These are phyloP conservation scores for Ogataea paradorogensis DNA, from an alignment of 805 yeast species.

Conservation along the genomic window DNA sequence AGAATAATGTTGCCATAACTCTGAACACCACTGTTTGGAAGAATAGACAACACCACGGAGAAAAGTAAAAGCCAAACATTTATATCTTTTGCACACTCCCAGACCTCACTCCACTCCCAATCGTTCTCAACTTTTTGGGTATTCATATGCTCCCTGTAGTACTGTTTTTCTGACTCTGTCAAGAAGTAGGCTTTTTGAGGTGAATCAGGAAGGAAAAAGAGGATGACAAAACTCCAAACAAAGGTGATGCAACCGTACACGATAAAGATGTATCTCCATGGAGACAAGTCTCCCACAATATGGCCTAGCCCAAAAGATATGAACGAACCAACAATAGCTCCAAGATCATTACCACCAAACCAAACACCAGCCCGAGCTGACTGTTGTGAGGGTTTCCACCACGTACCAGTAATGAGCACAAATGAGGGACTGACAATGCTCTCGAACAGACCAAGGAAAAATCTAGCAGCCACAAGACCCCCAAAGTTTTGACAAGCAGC, in stretches of 20 bases:
- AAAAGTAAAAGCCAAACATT: conserved; percentile 48
- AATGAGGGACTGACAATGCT: conserved; percentile 56
- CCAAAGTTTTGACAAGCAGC: conserved; percentile 39
- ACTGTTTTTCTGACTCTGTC: conserved; percentile 37
- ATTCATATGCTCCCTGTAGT: conserved; percentile 51
- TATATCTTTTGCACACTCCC: conserved; percentile 48
- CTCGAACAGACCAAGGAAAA: conserved; percentile 50
- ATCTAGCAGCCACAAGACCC: conserved; percentile 47
- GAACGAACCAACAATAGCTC: conserved; percentile 47
- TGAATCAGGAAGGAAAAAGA: conserved; percentile 41
- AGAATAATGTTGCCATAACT: conserved; percentile 44
- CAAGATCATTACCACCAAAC: conserved; percentile 46
- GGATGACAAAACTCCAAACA: conserved; percentile 26
- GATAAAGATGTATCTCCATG: conserved; percentile 64
- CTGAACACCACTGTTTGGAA: conserved; percentile 45
- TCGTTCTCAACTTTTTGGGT: conserved; percentile 54
- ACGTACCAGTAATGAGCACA: conserved; percentile 54
- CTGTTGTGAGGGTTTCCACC: conserved; percentile 50
- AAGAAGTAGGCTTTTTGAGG: conserved; percentile 47
- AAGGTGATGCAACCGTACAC: conserved; percentile 60
- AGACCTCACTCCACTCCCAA: conserved; percentile 53
- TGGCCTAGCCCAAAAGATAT: conserved; percentile 53
- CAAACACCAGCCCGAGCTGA: conserved; percentile 37
- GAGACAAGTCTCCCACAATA: conserved; percentile 38
- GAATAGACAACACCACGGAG: conserved; percentile 42